Base-by-base conservation (phyloP, 169 alveolate species). In the Babesia bovis region DNA sequence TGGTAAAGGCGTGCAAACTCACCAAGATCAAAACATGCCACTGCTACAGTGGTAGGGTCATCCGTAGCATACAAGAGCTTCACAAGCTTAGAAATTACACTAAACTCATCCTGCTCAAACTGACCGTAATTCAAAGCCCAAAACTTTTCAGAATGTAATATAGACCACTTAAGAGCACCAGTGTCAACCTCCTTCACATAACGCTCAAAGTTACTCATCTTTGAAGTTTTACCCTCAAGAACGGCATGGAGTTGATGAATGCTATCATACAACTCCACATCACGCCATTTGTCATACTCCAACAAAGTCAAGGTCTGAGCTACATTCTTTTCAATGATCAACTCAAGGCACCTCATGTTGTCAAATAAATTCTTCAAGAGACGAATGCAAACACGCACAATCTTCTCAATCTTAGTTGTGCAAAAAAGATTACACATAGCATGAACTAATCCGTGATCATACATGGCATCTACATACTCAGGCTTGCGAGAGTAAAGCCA, bases 11-110 rank as follows among this genome's bases (percentile, higher is more conserved):
- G 69, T 17, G 95, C 95, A 70, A 93, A 93, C 68, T 93, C 96
- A 4, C 96, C 96, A 36, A 93, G 89, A 79, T 93, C 96, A 82
- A 91, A 93, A 53, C 95, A 91, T 30, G 95, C 96, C 23, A 93
- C 92, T 4, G 95, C 93, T 13, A 89, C 82, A 4, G 94, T 91
- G 28, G 87, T 85, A 10, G 87, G 71, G 66, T 90, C 95, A 42
- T 83, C 87, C 12, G 90, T 86, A 23, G 83, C 72, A 82, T 90
- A 82, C 59, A 91, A 60, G 40, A 91, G 81, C 40, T 91, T 89
- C 30, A 87, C 91, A 38, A 91, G 83, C 71, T 86, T 86, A 49
- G 90, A 84, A 41, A 91, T 85, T n/a, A 89, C 85, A 41, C 78
- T 67, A 58, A 91, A 91, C 72, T 91, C 94, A 49, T 91, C 94